Conservation (phyloP, 345 rosid genomes). For the Camelina sativa region DNA sequence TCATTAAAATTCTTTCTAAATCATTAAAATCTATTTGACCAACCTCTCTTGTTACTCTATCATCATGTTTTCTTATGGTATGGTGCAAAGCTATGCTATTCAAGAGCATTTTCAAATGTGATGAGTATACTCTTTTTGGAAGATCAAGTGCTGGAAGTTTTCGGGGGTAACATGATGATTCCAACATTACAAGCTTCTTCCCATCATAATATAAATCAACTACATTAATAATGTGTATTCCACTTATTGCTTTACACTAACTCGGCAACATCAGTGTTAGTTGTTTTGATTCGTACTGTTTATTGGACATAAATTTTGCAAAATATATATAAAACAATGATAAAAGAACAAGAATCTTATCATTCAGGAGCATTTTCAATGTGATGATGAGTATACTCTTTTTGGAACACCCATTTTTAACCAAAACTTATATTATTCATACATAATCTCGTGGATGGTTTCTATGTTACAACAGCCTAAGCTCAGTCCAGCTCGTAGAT, state of each 20-base stretch:
- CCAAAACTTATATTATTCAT: conserved; percentile 1
- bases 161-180: too few relatives aligned
- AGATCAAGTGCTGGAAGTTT: not conserved
- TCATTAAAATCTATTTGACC: too few relatives aligned
- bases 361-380: not conserved
- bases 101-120: too few relatives aligned
- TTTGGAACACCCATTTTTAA: conserved; percentile 13
- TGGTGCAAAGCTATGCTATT: too few relatives aligned
- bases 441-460: conserved; percentile 20
- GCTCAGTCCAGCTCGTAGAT: not conserved
- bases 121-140: not conserved
- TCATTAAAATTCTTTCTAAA: too few relatives aligned
- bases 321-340: not conserved
- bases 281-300: not conserved
- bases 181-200: too few relatives aligned
- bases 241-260: too few relatives aligned
- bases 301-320: not conserved
- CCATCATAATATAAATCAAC: too few relatives aligned
- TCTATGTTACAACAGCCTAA: conserved; percentile 20
- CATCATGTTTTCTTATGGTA: too few relatives aligned
- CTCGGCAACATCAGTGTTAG: too few relatives aligned
- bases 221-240: too few relatives aligned
- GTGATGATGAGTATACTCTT: not conserved
- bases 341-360: not conserved
- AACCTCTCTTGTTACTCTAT: too few relatives aligned